Evolutionary conservation across 768 basidiomycete genomes (phyloP), one percentile per base, ranked within the genome.

Genomic region (Suillus subluteus): DNA sequence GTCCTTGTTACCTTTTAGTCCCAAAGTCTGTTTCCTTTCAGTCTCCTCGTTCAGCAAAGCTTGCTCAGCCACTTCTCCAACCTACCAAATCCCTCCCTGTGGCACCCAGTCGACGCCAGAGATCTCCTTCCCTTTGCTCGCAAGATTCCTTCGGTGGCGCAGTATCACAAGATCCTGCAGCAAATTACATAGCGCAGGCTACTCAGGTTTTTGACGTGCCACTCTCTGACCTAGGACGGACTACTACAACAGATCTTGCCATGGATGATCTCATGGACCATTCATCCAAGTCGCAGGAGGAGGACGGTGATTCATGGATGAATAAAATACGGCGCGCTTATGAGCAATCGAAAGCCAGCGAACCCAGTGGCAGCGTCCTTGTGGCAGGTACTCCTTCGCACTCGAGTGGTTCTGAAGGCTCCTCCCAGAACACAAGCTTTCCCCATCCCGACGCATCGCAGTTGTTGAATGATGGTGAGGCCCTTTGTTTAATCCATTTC

Each of bases 91-190:
- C 74, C 37, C 71, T 76, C 65, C 75, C 68, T 23, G 18, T 68
- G 16, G 64, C 69, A 63, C 69, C 67, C 16, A 72, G 71, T 23
- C 69, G 67, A 32, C 68, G 66, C n/a, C 72, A 58, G 56, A 75
- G 81, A 32, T 81, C 81, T n/a, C 77, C 76, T 26, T 80, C 81
- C 7, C 72, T 71, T 44, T 73, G 75, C 11, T 88, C 88, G 4
- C 83, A 86, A 73, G 89, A 91, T 73, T 91, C 90, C 2, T 90
- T 91, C 66, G 88, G 82, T 48, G 85, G 82, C 41, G 80, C 81
- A 43, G 67, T 82, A n/a, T 80, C 83, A 2, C 80, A 82, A 44
- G 83, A 88, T 66, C 82, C 81, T 11, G 82, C 82, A 37, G 79
- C 82, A 62, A 76, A 73, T 35, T 85, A 82, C 68, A 68, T 89